Evolutionary conservation across 257 asterid species (phyloP).

Genomic region (Solanum dulcamara): DNA sequence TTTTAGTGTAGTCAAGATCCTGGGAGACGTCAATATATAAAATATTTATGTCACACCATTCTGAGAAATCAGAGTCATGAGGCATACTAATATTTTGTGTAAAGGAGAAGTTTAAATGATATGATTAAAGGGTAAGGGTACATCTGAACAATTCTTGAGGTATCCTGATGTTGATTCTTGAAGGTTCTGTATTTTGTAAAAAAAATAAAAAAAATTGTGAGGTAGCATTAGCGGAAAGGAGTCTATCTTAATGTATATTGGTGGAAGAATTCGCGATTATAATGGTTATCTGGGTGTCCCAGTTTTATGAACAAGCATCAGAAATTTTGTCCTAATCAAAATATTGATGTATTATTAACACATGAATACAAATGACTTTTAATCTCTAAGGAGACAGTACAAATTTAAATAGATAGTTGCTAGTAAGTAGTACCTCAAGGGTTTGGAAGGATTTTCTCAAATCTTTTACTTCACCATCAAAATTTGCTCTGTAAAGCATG

Average conservation of each 20-base stretch:
- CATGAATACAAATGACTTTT: neutral
- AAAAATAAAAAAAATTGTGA: neutral
- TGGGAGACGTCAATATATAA: neutral
- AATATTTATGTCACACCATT: neutral
- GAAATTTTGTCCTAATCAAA: neutral
- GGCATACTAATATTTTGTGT: neutral
- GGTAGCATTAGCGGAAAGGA: neutral
- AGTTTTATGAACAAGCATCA: neutral
- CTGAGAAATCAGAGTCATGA: neutral
- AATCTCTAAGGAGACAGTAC: neutral
- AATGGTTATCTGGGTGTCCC: neutral
- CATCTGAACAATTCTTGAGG: neutral
- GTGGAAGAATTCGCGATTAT: neutral
- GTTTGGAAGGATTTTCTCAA: conserved; percentile 70
- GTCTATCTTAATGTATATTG: neutral
- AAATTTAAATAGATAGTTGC: neutral
- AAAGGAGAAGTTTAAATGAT: neutral
- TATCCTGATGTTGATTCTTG: neutral
- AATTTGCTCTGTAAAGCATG: conserved; percentile 90
- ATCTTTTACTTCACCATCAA: conserved; percentile 72
- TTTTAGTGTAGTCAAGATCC: neutral
- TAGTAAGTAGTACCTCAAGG: conserved; percentile 80
- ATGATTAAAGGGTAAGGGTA: neutral
- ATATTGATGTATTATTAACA: neutral
- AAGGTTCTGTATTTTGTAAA: neutral